A percentile compares a stretch with the other conserved stretches of the same genome.
phyloP scores from a whole-genome alignment of 2,329 filamentous ascomycete species.

The Pseudogymnoascus sp. region DNA sequence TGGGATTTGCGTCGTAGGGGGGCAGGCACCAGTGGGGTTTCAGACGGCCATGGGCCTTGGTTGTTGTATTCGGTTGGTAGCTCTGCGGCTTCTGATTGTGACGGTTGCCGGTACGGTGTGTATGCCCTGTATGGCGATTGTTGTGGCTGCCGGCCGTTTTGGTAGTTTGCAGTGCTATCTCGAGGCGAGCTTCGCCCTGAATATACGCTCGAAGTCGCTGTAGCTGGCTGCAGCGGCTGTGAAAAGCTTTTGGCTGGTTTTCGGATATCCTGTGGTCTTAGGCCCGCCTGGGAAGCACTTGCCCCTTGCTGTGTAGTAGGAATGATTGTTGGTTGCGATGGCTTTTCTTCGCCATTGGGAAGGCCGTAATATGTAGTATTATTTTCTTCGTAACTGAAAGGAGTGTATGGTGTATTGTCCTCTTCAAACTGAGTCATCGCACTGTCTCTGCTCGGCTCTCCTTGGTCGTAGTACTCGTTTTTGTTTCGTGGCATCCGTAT shows the following conservation, averaged over 20 bases:
- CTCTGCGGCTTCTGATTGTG: background rate
- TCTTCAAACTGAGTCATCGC: constrained; percentile 28
- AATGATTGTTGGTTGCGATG: background rate
- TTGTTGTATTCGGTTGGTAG: background rate
- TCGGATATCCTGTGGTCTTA: background rate
- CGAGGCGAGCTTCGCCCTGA: background rate
- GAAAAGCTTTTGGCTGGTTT: background rate
- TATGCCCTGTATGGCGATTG: background rate
- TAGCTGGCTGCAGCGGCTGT: background rate
- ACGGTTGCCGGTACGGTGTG: background rate
- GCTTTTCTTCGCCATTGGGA: background rate
- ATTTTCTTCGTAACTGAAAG: background rate
- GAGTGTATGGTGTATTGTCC: constrained; percentile 13
- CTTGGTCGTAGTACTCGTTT: background rate
- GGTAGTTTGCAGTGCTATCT: background rate
- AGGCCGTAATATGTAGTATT: constrained; percentile 1
- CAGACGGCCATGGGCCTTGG: background rate
- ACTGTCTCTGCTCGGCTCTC: constrained; percentile 18
- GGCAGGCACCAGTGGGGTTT: background rate
- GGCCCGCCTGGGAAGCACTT: background rate
- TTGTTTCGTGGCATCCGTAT: background rate
- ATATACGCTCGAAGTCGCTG: background rate
- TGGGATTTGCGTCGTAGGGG: background rate
- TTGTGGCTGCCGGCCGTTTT: background rate
- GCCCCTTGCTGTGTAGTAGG: background rate